Percentiles rank a stretch among this genome's conserved stretches.
Conservation (phyloP, 164 flowering plant species). For the Annona squamosa region DNA sequence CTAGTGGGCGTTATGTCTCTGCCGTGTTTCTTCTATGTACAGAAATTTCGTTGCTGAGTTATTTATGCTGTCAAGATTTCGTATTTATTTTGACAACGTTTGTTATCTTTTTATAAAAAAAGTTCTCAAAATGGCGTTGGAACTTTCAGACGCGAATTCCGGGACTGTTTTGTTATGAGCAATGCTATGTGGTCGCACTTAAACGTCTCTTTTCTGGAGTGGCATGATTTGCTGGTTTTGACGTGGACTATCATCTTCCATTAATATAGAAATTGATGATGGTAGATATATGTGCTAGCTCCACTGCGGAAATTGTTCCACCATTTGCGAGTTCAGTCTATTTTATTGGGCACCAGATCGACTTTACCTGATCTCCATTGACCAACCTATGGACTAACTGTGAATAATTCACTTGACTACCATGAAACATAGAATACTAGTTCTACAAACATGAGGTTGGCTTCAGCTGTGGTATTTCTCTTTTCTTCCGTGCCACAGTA, state of each 20-base stretch:
- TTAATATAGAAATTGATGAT: not conserved
- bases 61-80: not conserved
- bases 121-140: not conserved
- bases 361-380: not conserved
- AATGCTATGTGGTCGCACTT: not conserved
- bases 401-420: not conserved
- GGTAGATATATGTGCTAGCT: not conserved
- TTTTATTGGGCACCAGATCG: not conserved
- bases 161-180: not conserved
- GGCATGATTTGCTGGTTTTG: not conserved
- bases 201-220: no score
- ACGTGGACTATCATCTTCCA: not conserved
- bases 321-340: not conserved
- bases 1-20: slow-evolving; percentile 9
- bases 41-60: not conserved
- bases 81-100: not conserved
- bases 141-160: not conserved
- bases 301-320: not conserved
- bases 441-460: not conserved
- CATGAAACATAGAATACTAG: not conserved
- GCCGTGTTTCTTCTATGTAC: not conserved
- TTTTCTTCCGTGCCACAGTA: not conserved
- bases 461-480: not conserved
- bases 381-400: no score
- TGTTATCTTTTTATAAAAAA: no score